Base-by-base conservation (phyloP, 495 filamentous ascomycete species). In the Neurospora sp. region DNA sequence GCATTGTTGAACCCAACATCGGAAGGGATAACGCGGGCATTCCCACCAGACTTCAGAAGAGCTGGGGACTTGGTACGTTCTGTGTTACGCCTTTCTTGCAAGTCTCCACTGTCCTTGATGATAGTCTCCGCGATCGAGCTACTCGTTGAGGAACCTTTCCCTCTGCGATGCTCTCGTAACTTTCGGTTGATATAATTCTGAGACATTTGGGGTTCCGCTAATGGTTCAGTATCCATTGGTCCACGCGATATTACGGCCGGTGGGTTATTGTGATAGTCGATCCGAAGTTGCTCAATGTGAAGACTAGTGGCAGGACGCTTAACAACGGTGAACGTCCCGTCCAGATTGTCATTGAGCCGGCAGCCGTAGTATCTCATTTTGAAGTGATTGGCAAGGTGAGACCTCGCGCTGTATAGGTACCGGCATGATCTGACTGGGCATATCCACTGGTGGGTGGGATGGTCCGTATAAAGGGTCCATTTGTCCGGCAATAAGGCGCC, bases 401-500 rank as follows among this genome's bases (percentile, higher is more conserved):
- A 10, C 10, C 28, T 28, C 2, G 48, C 13, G 34, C 13, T 54
- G 34, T 71, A 79, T 15, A 76, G 13, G 1, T 39, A 69, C 19
- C 77, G 77, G 31, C 77, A 79, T 8, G 59, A 72, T 11, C 76
- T 71, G 10, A 77, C 38, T 4, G 77, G 77, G 24, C 77, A 79
- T 17, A 77, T 76, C 77, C 77, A 79, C 1, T 74, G 75, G 10
- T 74, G 75, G 17, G 69, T 74, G 1, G 54, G 7, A 13, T 74
- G 37, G 0, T 69, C 71, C 13, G 28, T 70, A 70, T 75, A 74
- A 3, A 43, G 39, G 34, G 71, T 37, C 69, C 77, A 78, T 7
- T 70, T 38, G 3, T 75, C 75, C 3, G 77, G 77, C 6, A 78
- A 2, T 13, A 77, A 24, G 3, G 45, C 43, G 5, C 77, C 75